Base-by-base conservation (phyloP, 2,329 filamentous ascomycete species). In the Endoconidiophora polonica region DNA sequence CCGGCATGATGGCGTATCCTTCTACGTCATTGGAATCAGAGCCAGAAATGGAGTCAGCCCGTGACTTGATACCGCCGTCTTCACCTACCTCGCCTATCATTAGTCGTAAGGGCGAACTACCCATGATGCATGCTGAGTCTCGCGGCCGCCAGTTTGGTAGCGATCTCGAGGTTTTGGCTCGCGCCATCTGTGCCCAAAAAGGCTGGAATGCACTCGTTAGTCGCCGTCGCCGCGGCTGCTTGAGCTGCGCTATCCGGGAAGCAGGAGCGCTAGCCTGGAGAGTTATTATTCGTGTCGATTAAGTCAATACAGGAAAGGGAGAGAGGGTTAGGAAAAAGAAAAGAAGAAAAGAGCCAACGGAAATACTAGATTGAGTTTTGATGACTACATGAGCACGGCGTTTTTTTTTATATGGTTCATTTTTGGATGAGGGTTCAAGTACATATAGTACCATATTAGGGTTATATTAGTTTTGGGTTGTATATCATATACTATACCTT, bases 151-250 rank as follows among this genome's bases (percentile, higher is more conserved):
- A 77, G 38, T 76, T 75, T 50, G 74, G 74, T 1, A 80, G 76
- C 10, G 77, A 81, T 57, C 67, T 83, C 59, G 81, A 86, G 62
- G 71, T 87, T 6, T 64, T 88, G 48, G 80, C 79, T 1, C 69
- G 83, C 45, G 82, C 83, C 1, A 70, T 85, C 56, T 88, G 84
- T 60, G 79, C 83, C 0, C 77, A 84, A 59, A 77, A 73, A 56
- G 83, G 83, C 2, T 80, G 79, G 70, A 82, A 86, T 60, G 83
- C 83, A 20, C 60, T 88, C 16, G 70, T 88, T 55, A 83, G 79
- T 54, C 70, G 81, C 47, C 68, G 72, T 38, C 74, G 76, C 55
- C 70, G 81, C 54, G 82, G 80, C 0, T 90, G 84, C 59, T 62
- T 88, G 36, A 74, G 75, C 3, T 90, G 84, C 62, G 81, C 81